Evolutionary conservation across 2,329 filamentous ascomycete species (phyloP).

Genomic region (Colletotrichum sp.): DNA sequence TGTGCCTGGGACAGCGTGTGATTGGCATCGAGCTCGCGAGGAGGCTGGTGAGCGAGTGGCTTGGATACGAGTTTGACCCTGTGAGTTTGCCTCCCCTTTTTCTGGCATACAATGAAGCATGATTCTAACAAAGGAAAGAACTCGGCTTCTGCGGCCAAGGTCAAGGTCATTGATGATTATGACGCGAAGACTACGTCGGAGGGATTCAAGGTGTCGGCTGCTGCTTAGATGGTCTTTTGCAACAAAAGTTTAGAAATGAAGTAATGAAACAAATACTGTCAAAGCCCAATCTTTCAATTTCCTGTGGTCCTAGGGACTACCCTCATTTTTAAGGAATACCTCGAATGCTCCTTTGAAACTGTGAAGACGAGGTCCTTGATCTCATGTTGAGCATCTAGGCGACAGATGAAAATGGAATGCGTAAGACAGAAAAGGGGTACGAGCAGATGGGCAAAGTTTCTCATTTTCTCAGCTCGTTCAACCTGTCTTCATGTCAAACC

Average conservation of each 20-base stretch:
- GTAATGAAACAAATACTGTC: not conserved
- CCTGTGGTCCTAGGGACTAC: not conserved
- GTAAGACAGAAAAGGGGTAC: rapidly evolving
- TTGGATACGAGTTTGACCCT: constrained; percentile 81
- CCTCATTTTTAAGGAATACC: not conserved
- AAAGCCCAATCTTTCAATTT: not conserved
- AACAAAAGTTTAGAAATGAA: not conserved
- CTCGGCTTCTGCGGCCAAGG: constrained; percentile 53
- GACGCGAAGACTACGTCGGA: not conserved
- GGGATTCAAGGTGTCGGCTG: not conserved
- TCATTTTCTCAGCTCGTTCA: not conserved
- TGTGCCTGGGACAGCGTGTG: constrained; percentile 88
- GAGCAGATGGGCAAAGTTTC: not conserved
- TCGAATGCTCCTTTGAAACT: not conserved
- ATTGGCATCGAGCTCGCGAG: constrained; percentile 82
- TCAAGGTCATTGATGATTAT: constrained; percentile 28
- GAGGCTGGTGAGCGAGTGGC: constrained; percentile 79
- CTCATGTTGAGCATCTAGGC: not conserved
- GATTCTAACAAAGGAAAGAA: not conserved
- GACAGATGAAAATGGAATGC: not conserved
- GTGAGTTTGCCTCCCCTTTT: constrained; percentile 41
- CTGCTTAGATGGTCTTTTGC: not conserved
- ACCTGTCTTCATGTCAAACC: rapidly evolving
- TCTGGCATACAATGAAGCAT: not conserved
- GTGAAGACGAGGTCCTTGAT: not conserved